phyloP scores from a whole-genome alignment of 768 basidiomycete genomes.

The Xerocomellus chrysenteron region DNA sequence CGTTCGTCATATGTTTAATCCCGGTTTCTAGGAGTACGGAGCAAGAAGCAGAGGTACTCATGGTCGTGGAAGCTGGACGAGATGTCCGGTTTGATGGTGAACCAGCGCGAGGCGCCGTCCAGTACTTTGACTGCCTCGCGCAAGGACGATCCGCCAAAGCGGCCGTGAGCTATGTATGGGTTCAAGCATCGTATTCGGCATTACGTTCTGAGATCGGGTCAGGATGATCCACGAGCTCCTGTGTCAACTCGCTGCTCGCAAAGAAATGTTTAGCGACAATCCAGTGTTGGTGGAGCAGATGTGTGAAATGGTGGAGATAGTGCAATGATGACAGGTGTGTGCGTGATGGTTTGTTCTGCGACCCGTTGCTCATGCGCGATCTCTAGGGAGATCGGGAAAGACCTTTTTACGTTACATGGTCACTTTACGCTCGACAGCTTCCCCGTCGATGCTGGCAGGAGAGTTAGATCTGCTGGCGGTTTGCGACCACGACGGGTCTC shows the following conservation, averaged over 20 bases:
- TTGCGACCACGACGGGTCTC: slow-evolving; percentile 29
- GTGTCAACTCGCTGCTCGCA: slow-evolving; percentile 66
- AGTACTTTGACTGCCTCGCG: slow-evolving; percentile 77
- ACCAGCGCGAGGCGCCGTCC: slow-evolving; percentile 52
- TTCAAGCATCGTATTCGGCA: not conserved
- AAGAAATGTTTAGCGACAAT: slow-evolving; percentile 56
- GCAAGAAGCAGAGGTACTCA: slow-evolving; percentile 72
- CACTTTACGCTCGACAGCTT: slow-evolving; percentile 37
- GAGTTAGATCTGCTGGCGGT: slow-evolving; percentile 49
- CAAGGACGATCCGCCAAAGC: slow-evolving; percentile 59
- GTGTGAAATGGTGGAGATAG: slow-evolving; percentile 75
- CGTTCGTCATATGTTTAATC: not conserved
- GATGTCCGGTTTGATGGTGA: slow-evolving; percentile 65
- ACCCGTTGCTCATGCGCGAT: not conserved
- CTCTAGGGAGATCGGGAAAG: slow-evolving; percentile 75
- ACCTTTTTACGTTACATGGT: slow-evolving; percentile 73
- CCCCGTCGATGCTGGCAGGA: slow-evolving; percentile 30
- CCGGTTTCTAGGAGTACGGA: slow-evolving; percentile 54
- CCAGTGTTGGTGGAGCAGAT: slow-evolving; percentile 62
- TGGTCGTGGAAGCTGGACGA: slow-evolving; percentile 65
- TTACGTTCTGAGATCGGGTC: not conserved
- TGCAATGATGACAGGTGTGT: slow-evolving; percentile 71
- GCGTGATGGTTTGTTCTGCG: not conserved
- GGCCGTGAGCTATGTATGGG: slow-evolving; percentile 62
- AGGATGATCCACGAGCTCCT: slow-evolving; percentile 91